Conservation (phyloP, 2,329 filamentous ascomycete species). For the Colletotrichum filicis region DNA sequence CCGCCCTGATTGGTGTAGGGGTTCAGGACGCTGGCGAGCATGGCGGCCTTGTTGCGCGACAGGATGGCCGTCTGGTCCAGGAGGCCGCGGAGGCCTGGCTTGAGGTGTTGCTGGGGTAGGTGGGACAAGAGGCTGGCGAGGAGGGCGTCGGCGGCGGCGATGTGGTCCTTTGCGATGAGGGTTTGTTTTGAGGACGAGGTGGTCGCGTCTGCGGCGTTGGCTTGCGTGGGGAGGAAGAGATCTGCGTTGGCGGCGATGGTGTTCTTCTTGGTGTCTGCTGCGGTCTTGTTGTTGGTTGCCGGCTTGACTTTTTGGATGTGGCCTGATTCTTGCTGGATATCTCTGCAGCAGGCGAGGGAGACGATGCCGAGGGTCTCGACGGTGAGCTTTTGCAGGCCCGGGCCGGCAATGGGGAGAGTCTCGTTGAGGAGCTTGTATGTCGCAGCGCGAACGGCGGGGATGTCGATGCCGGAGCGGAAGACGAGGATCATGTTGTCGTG, state of each 20-base stretch:
- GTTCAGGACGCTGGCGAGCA: constrained; percentile 86
- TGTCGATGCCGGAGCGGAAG: constrained; percentile 68
- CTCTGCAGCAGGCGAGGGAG: constrained; percentile 77
- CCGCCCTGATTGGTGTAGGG: constrained; percentile 74
- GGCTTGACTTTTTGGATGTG: constrained; percentile 55
- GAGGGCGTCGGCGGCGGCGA: constrained; percentile 68
- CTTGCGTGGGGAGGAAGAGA: constrained; percentile 69
- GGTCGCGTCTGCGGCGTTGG: constrained; percentile 43
- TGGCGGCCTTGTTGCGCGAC: constrained; percentile 73
- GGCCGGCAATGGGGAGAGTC: constrained; percentile 71
- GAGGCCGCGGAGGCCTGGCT: constrained; percentile 77
- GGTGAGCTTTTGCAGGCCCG: constrained; percentile 72
- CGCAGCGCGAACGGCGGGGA: constrained; percentile 65
- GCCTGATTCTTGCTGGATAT: constrained; percentile 70
- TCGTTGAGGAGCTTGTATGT: constrained; percentile 69
- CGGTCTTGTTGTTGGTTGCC: constrained; percentile 35
- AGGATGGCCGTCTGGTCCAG: constrained; percentile 87
- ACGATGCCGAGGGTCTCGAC: constrained; percentile 72
- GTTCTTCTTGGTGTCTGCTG: constrained; percentile 50
- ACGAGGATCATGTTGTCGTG: constrained; percentile 79
- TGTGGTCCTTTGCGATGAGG: constrained; percentile 57
- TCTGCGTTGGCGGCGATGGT: constrained; percentile 72
- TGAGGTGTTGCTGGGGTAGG: constrained; percentile 73
- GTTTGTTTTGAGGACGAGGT: constrained; percentile 47
- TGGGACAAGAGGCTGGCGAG: constrained; percentile 71